A percentile compares a stretch with the other conserved stretches of the same genome.
These are phyloP conservation scores for Phyllosticta citrichinensis DNA, from an alignment of 2,329 filamentous ascomycete genomes.

Conservation along the genomic window DNA sequence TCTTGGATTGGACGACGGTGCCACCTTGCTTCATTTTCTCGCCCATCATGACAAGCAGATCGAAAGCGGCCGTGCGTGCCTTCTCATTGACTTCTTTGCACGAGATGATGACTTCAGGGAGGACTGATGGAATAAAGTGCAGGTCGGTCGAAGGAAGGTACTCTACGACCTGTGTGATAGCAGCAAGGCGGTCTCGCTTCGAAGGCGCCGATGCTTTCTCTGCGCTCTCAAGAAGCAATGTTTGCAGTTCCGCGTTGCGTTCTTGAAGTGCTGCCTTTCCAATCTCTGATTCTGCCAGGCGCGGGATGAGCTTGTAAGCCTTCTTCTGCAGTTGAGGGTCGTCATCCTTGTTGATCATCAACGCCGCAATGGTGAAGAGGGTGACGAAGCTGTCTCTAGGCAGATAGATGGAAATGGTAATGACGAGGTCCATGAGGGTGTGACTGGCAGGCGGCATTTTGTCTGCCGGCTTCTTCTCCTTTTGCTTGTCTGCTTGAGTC, in stretches of 20 bases:
- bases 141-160: conserved; percentile 68
- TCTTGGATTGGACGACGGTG: conserved; percentile 73
- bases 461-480: conserved; percentile 51
- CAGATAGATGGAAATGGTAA: conserved; percentile 90
- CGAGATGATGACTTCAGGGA: conserved; percentile 90
- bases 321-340: conserved; percentile 97
- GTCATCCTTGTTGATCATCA: conserved; percentile 69
- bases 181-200: conserved; percentile 73
- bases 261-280: conserved; percentile 68
- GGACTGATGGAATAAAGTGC: conserved; percentile 83
- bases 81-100: conserved; percentile 98
- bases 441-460: conserved; percentile 86
- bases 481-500: conserved; percentile 54
- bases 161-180: conserved; percentile 70
- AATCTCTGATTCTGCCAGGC: conserved; percentile 69
- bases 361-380: conserved; percentile 76
- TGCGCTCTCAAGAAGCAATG: conserved; percentile 66
- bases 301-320: conserved; percentile 93
- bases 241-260: conserved; percentile 68
- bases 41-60: conserved; percentile 80
- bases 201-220: conserved; percentile 83
- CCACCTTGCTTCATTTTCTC: conserved; percentile 68
- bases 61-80: conserved; percentile 79
- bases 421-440: conserved; percentile 92
- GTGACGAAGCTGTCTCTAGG: conserved; percentile 74